phyloP scores from a whole-genome alignment of 2,329 filamentous ascomycete genomes.

The Lasiodiplodia citricola region DNA sequence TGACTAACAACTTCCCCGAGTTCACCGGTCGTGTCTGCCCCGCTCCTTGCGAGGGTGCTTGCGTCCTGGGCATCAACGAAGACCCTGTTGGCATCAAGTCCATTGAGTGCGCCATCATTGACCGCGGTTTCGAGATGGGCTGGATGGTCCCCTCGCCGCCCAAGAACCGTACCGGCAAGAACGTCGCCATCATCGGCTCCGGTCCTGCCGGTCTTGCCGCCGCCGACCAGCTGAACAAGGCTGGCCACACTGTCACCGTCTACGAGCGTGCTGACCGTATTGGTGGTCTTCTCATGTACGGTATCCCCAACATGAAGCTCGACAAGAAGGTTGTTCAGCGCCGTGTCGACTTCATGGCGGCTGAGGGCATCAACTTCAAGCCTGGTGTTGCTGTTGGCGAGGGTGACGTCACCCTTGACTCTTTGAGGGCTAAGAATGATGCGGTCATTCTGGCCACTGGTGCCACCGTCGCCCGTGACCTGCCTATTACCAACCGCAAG shows the following conservation, averaged over 20 bases:
- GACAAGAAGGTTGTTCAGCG: constrained; percentile 97
- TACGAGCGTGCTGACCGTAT: constrained; percentile 91
- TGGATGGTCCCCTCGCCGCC: constrained; percentile 92
- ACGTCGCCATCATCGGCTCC: constrained; percentile 85
- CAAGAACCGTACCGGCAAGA: constrained; percentile 83
- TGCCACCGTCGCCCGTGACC: constrained; percentile 89
- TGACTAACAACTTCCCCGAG: constrained; percentile 99
- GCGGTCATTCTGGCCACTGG: constrained; percentile 91
- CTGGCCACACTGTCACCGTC: constrained; percentile 85
- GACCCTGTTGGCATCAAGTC: constrained; percentile 98
- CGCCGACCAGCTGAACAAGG: constrained; percentile 93
- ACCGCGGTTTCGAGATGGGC: constrained; percentile 95
- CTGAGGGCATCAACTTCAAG: constrained; percentile 84
- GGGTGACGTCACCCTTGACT: constrained; percentile 68
- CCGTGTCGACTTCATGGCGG: constrained; percentile 91
- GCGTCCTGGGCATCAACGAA: constrained; percentile 94
- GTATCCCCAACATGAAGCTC: constrained; percentile 99
- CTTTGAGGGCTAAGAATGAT: constrained; percentile 75
- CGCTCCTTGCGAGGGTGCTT: constrained; percentile 94
- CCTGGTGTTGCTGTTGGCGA: constrained; percentile 80
- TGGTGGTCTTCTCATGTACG: constrained; percentile 95
- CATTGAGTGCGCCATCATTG: constrained; percentile 97
- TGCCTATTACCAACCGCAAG: constrained; percentile 87
- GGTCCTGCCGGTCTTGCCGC: constrained; percentile 88
- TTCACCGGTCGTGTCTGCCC: constrained; percentile 97